Evolutionary conservation across 2,329 filamentous ascomycete genomes (phyloP).

Genomic region (Fusarium sambucinum): DNA sequence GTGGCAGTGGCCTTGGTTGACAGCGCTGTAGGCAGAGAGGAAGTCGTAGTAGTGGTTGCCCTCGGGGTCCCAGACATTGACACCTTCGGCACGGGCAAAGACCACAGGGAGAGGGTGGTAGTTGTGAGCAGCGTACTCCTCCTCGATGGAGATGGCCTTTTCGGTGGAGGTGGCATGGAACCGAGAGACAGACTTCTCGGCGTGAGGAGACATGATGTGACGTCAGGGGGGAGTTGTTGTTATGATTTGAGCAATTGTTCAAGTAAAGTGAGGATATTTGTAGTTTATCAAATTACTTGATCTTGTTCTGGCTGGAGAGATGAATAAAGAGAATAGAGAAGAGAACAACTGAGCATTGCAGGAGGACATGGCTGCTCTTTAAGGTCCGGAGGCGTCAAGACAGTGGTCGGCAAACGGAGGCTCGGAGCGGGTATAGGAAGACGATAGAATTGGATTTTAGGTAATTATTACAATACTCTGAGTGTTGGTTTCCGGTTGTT

Average conservation of each 20-base stretch:
- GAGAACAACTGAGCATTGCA: background rate
- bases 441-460: constrained; percentile 35
- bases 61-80: constrained; percentile 96
- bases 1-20: constrained; percentile 59
- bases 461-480: constrained; percentile 46
- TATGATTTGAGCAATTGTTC: constrained; percentile 13
- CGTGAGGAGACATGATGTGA: constrained; percentile 69
- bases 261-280: constrained; percentile 2
- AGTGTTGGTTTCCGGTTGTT: constrained; percentile 25
- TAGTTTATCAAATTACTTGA: background rate
- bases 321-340: constrained; percentile 15
- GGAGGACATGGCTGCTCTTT: constrained; percentile 40
- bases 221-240: constrained; percentile 9
- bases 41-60: constrained; percentile 97
- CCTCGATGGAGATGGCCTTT: constrained; percentile 82
- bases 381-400: constrained; percentile 32
- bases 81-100: constrained; percentile 86
- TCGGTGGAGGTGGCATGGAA: constrained; percentile 84
- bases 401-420: constrained; percentile 27
- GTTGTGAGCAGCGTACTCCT: constrained; percentile 93
- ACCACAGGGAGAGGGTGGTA: constrained; percentile 97
- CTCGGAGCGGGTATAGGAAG: constrained; percentile 23
- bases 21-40: constrained; percentile 81
- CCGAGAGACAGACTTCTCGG: constrained; percentile 58
- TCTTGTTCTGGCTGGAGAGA: constrained; percentile 2